Conservation (phyloP, 2,329 filamentous ascomycete genomes). For the Pseudofabraea citricarpa region DNA sequence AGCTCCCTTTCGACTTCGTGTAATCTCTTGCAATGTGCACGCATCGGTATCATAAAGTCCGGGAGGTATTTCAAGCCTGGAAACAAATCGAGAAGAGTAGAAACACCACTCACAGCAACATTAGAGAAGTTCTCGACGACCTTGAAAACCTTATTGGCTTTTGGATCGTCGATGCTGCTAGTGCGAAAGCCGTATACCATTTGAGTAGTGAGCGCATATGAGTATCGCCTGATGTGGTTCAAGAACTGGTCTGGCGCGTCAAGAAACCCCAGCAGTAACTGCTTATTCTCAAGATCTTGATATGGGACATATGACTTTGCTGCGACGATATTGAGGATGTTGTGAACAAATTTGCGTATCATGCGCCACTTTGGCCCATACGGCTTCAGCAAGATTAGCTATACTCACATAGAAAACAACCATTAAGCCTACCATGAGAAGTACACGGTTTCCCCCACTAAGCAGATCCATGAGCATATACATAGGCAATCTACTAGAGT, state of each 20-base stretch:
- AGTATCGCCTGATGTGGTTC: slow-evolving; percentile 41
- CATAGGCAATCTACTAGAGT: slow-evolving; percentile 8
- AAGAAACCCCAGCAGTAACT: slow-evolving; percentile 41
- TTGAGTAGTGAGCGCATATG: slow-evolving; percentile 40
- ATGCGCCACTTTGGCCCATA: slow-evolving; percentile 30
- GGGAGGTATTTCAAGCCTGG: slow-evolving; percentile 37
- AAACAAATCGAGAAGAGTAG: slow-evolving; percentile 41
- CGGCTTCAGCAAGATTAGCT: slow-evolving; percentile 25
- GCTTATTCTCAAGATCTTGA: slow-evolving; percentile 41
- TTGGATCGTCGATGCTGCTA: slow-evolving; percentile 23
- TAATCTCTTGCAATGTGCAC: slow-evolving; percentile 34
- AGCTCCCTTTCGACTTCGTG: slow-evolving; percentile 38
- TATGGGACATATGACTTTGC: slow-evolving; percentile 29
- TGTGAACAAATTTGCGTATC: slow-evolving; percentile 39
- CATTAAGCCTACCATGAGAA: slow-evolving; percentile 38
- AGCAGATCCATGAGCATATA: slow-evolving; percentile 23
- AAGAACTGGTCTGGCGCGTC: slow-evolving; percentile 36
- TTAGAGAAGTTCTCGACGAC: slow-evolving; percentile 37
- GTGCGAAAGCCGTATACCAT: slow-evolving; percentile 34
- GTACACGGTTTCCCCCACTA: slow-evolving; percentile 38
- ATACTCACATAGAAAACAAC: background rate
- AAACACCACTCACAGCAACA: slow-evolving; percentile 39
- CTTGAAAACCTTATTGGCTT: slow-evolving; percentile 35
- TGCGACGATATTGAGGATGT: slow-evolving; percentile 22
- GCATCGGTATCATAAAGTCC: slow-evolving; percentile 33